Conservation (phyloP, 1,284 basidiomycete species). For the Agaricales sp. region DNA sequence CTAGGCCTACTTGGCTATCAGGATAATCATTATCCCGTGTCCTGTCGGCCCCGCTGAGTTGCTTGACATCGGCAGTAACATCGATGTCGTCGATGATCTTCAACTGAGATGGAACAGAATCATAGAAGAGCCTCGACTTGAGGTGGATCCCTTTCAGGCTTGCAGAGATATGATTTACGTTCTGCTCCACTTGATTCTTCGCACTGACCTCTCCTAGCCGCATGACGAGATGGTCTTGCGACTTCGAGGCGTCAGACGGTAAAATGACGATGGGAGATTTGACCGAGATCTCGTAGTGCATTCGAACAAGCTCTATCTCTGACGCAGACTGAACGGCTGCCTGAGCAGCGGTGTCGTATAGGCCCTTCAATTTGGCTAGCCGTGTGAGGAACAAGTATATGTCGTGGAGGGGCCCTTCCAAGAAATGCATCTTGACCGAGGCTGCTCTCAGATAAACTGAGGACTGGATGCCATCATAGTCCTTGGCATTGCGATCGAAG, state of each 20-base stretch:
- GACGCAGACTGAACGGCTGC: slow-evolving; percentile 89
- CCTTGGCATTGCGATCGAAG: slow-evolving; percentile 63
- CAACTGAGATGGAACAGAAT: slow-evolving; percentile 40
- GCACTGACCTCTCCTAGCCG: slow-evolving; percentile 87
- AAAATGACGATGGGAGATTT: slow-evolving; percentile 92
- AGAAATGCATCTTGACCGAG: slow-evolving; percentile 84
- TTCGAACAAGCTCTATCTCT: slow-evolving; percentile 61
- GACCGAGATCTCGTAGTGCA: slow-evolving; percentile 87
- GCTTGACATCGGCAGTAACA: slow-evolving; percentile 63
- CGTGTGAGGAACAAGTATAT: slow-evolving; percentile 82
- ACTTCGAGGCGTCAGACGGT: slow-evolving; percentile 60
- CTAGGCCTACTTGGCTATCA: slow-evolving; percentile 56
- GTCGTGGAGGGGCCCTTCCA: slow-evolving; percentile 81
- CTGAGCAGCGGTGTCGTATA: slow-evolving; percentile 93
- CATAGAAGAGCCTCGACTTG: slow-evolving; percentile 53
- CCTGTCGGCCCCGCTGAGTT: slow-evolving; percentile 46
- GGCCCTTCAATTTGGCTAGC: slow-evolving; percentile 83
- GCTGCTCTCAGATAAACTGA: slow-evolving; percentile 81
- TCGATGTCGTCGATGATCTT: slow-evolving; percentile 94
- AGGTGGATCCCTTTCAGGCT: slow-evolving; percentile 84
- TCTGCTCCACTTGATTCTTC: slow-evolving; percentile 66
- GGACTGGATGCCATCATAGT: slow-evolving; percentile 81
- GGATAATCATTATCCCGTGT: slow-evolving; percentile 40
- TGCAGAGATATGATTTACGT: slow-evolving; percentile 59
- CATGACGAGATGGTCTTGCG: slow-evolving; percentile 68